Evolutionary conservation across 441 rosid species (phyloP), one percentile per base, ranked within the genome.

Genomic region (Pelargonium fulgidum): DNA sequence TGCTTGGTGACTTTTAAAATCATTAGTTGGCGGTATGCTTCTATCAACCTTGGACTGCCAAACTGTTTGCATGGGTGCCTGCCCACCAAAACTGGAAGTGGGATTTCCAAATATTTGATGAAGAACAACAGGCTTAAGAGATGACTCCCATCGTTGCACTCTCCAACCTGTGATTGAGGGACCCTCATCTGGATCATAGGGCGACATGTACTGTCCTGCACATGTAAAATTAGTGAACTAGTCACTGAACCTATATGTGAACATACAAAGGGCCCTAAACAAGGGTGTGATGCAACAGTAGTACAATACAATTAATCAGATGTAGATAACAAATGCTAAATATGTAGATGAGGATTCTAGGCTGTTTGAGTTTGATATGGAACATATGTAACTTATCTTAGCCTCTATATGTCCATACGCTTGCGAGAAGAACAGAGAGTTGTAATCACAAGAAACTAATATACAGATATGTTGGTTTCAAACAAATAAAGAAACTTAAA

Each of bases 81-180:
- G 96, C 74, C 98, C 98, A 68, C 94, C 91, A 75, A 92, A 92
- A 87, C 86, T 85, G 11, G 98, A 86, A 75, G 95, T 85, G 65
- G 98, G 99, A 71, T 79, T 95, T 78, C 98, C 98, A 83, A 95
- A 95, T 75, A 95, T 95, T 70, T 85, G 98, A 85, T 92, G 98
- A 74, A 95, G 89, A 82, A 95, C 97, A 70, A 92, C 99, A 72
- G 91, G 95, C 83, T 95, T 97, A 73, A 95, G 86, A 75, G 97
- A 89, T 67, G 98, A 90, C 78, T 95, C 98, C 98, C 99, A 95
- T 59, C 98, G 98, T 78, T 95, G 99, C 75, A 95, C 93, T 78
- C 98, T 89, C 99, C 97, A 92, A 47, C 99, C 98, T 59, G 97
- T 95, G 73, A 95, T 95, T 68, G 98, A 90, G 83, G 98, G 99